Evolutionary conservation across 768 basidiomycete genomes (phyloP), one percentile per base, ranked within the genome.

Genomic region (Tremella yokohamensis): DNA sequence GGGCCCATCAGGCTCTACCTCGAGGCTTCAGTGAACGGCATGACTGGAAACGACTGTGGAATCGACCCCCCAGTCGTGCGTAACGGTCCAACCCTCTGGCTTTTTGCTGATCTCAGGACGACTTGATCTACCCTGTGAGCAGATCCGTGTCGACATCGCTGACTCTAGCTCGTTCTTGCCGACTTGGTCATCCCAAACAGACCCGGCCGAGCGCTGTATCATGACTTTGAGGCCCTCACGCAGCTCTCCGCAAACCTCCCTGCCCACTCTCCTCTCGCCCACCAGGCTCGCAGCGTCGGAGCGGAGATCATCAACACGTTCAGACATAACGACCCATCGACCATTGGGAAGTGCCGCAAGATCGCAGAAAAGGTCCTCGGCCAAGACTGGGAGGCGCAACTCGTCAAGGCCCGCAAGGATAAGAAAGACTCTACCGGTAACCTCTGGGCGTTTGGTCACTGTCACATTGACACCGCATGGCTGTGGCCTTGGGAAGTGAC

Each of bases 401-500:
- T 87, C 1, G 85, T 79, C 8, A 78, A 78, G 24, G 83, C 57
- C 0, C 61, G 65, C 40, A 39, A 57, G 19, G 45, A 56, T 8
- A 93, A 25, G 90, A 61, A 80, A 70, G 47, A 60, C 19, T 79
- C 80, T 42, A 58, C 68, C 37, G 80, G 82, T 0, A 82, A 84
- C 57, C 76, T 94, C 1, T 87, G 90, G 84, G 92, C 88, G 8
- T 89, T 96, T 54, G 89, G 86, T 38, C 76, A 80, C 60, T 79
- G 70, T 48, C 88, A 89, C 74, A 90, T 90, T 62, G 89, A 91
- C 72, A 87, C 87, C 0, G 89, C 88, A n/a, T 89, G 88, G 87
- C 76, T 89, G 29, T 97, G 94, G 94, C 93, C 94, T 0, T 97
- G 92, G 79, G 82, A 83, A 15, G 90, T 88, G 22, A 98, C 94